phyloP scores from a whole-genome alignment of 495 filamentous ascomycete species.

The Pyrenula aspistea region DNA sequence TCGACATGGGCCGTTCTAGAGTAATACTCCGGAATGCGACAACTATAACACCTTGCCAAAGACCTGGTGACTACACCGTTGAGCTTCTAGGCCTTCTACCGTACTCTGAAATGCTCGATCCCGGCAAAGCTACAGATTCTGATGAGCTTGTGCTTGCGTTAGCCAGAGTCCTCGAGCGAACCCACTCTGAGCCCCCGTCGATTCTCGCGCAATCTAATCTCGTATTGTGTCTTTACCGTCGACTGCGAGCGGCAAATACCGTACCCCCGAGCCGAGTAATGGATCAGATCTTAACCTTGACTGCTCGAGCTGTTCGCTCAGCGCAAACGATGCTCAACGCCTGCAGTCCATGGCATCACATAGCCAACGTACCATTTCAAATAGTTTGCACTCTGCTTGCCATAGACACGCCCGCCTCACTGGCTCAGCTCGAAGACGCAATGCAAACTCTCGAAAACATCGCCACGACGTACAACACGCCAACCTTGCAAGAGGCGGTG shows the following conservation, averaged over 20 bases:
- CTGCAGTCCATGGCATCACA: conserved; percentile 37
- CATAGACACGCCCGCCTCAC: conserved; percentile 30
- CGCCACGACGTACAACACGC: conserved; percentile 25
- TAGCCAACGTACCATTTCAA: conserved; percentile 40
- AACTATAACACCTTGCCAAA: conserved; percentile 8
- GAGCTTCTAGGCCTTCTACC: conserved; percentile 27
- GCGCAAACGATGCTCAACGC: conserved; percentile 20
- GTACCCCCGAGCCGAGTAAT: conserved; percentile 14
- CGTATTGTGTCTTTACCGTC: conserved; percentile 32
- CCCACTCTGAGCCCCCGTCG: conserved; percentile 23
- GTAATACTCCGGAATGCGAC: conserved; percentile 21
- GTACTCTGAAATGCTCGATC: conserved; percentile 22
- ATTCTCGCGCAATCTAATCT: conserved; percentile 34
- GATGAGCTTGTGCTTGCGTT: conserved; percentile 18
- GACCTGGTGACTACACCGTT: conserved; percentile 19
- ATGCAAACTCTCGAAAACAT: conserved; percentile 32
- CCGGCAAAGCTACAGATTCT: conserved; percentile 15
- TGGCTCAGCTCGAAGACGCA: conserved; percentile 30
- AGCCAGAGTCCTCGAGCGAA: conserved; percentile 11
- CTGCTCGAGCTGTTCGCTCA: conserved; percentile 16
- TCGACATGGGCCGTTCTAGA: conserved; percentile 36
- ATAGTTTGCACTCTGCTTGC: conserved; percentile 36
- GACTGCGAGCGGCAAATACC: conserved; percentile 27
- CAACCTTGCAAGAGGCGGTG: conserved; percentile 33
- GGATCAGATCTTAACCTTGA: conserved; percentile 14